Conservation (phyloP, 1,139 yeast genomes). For the Kurtzmaniella quercitrusa region DNA sequence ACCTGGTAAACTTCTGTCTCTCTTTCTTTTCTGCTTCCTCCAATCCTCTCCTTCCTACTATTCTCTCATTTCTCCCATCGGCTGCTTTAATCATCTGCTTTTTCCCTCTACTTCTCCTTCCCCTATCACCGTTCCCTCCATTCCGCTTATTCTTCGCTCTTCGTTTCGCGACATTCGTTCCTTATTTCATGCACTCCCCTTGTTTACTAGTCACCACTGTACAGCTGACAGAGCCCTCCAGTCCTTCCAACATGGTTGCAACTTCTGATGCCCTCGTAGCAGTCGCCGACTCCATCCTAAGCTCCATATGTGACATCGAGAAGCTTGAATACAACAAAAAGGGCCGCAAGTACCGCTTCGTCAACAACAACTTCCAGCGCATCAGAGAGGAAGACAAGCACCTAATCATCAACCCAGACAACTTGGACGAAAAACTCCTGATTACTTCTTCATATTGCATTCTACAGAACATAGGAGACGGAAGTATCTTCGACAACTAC, state of each 20-base stretch:
- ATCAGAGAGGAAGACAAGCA: slow-evolving; percentile 50
- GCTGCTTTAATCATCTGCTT: no score
- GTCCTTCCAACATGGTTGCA: slow-evolving; percentile 9
- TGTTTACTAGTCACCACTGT: background rate
- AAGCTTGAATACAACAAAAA: slow-evolving; percentile 44
- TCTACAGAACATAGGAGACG: slow-evolving; percentile 31
- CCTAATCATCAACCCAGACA: slow-evolving; percentile 38
- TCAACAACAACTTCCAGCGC: slow-evolving; percentile 46
- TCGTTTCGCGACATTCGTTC: background rate
- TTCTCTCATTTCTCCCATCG: no score
- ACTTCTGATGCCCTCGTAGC: slow-evolving; percentile 25
- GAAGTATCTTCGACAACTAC: slow-evolving; percentile 27
- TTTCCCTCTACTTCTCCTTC: no score
- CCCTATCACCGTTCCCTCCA: no score
- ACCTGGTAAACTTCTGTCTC: no score
- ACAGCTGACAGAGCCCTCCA: background rate
- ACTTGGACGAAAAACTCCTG: slow-evolving; percentile 30
- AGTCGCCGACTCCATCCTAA: slow-evolving; percentile 23
- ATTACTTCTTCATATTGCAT: slow-evolving; percentile 43
- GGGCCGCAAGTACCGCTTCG: slow-evolving; percentile 49
- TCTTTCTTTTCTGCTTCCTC: no score
- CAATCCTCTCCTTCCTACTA: no score
- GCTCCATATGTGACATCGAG: slow-evolving; percentile 26
- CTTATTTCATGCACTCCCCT: background rate
- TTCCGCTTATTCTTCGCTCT: no score